Evolutionary conservation across 2,329 filamentous ascomycete genomes (phyloP).

Genomic region (Herpotrichia juniperi): DNA sequence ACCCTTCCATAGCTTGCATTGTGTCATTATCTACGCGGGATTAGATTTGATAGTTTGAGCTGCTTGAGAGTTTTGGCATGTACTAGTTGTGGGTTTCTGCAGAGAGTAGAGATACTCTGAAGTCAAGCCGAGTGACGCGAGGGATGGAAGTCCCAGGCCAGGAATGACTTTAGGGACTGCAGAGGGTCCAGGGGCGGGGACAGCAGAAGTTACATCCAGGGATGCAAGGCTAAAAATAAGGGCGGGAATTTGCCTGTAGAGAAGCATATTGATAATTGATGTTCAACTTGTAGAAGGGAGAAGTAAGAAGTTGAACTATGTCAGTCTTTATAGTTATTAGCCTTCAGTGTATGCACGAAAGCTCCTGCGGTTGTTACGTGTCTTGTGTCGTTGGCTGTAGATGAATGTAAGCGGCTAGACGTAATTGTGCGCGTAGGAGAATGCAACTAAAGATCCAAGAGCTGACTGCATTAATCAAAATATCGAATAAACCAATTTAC

Average conservation of each 20-base stretch:
- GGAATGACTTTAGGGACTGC: constrained; percentile 6
- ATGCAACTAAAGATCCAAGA: too few relatives aligned
- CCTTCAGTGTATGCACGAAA: background rate
- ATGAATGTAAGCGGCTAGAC: background rate
- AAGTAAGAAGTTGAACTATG: background rate
- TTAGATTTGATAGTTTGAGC: background rate
- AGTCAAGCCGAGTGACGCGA: constrained; percentile 14
- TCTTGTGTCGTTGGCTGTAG: background rate
- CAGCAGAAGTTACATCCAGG: background rate
- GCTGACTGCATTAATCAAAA: background rate
- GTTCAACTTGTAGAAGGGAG: background rate
- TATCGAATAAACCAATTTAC: background rate
- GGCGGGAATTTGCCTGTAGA: background rate
- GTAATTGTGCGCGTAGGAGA: too few relatives aligned
- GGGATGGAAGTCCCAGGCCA: constrained; percentile 11
- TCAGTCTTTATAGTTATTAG: background rate
- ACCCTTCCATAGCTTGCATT: background rate
- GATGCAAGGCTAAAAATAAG: background rate
- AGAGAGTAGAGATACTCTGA: constrained; percentile 9
- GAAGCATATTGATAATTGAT: background rate
- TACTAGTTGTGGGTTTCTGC: background rate
- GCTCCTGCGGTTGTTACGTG: background rate
- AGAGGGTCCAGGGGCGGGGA: background rate
- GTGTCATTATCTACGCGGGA: background rate
- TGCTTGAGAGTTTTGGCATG: background rate